Base-by-base conservation (phyloP, 2,329 filamentous ascomycete species). In the Fusarium cyanostomum region DNA sequence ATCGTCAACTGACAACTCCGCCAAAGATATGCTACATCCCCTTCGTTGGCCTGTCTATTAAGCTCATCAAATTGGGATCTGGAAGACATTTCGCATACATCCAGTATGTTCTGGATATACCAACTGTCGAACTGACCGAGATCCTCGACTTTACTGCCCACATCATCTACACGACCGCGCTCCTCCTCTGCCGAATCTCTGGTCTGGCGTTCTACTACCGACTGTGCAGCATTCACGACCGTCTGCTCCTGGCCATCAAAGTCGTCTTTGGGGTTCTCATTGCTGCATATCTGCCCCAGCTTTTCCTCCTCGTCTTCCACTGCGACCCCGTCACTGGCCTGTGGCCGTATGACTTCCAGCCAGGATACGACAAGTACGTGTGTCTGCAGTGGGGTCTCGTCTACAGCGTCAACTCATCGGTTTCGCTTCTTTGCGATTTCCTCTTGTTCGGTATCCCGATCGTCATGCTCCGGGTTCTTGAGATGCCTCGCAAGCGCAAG, bases 191-290 rank as follows among this genome's bases (percentile, higher is more conserved):
- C 56, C 80, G 82, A 11, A 68, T 84, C 1, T 84, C 82, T 1
- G 82, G 82, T 58, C 72, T 85, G 5, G 81, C 82, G 0, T 83
- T 85, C 52, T 85, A 84, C 68, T 74, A 77, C 46, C 79, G 82
- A 4, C 72, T 85, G 4, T 79, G 79, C 59, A 73, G 72, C 6
- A 67, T 78, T 18, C 73, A 80, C 66, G 48, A 70, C 37, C 64
- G 71, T 26, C 75, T 82, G 7, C 68, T 69, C 5, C 50, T 75
- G 4, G 64, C 73, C 5, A 80, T 82, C 41, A 72, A 69, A 28
- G 48, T 75, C 13, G 72, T 78, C 1, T 72, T 74, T 16, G 74
- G 66, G 4, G 58, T 80, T 30, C 66, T 83, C 16, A 62, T 79
- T 30, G 76, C 73, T 7, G 79, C 78, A 1, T 84, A 77, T 44